Evolutionary conservation across 352 stramenopile genomes (phyloP).

Genomic region (Phytopythium helicoides): DNA sequence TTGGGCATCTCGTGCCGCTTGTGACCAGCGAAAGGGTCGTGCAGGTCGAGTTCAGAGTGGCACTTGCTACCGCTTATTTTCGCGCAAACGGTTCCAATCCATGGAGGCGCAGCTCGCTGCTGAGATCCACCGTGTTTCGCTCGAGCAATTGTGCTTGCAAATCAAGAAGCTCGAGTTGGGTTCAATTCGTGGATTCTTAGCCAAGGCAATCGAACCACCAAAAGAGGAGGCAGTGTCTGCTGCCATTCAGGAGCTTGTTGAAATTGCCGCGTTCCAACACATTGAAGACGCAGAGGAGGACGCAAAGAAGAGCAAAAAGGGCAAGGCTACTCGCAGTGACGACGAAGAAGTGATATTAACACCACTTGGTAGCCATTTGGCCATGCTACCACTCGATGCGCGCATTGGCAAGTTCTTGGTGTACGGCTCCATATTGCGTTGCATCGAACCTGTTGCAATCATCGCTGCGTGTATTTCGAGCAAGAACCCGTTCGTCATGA

Average conservation of each 20-base stretch:
- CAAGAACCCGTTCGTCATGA: conserved; percentile 79
- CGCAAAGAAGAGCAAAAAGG: conserved; percentile 10
- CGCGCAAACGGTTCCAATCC: conserved; percentile 47
- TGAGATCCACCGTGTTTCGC: conserved; percentile 88
- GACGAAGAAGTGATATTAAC: conserved; percentile 84
- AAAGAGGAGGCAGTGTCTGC: conserved; percentile 87
- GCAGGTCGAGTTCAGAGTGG: conserved; percentile 79
- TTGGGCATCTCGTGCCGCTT: conserved; percentile 79
- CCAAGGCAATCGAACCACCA: conserved; percentile 92
- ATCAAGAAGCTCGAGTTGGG: conserved; percentile 84
- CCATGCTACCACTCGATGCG: conserved; percentile 80
- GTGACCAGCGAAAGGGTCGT: conserved; percentile 81
- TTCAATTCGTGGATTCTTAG: conserved; percentile 66
- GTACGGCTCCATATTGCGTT: conserved; percentile 86
- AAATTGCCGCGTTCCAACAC: conserved; percentile 84
- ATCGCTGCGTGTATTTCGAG: conserved; percentile 82
- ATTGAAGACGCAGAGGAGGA: conserved; percentile 10
- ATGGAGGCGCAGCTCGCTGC: conserved; percentile 74
- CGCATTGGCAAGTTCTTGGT: conserved; percentile 88
- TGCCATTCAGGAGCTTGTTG: conserved; percentile 88
- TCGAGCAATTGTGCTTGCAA: conserved; percentile 84
- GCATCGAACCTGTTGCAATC: conserved; percentile 75
- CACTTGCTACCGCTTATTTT: conserved; percentile 80
- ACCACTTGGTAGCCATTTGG: conserved; percentile 88
- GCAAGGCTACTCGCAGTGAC: conserved; percentile 7